A percentile compares a stretch with the other conserved stretches of the same genome.
Evolutionary conservation across 495 filamentous ascomycete genomes (phyloP).

Genomic region (Aspergillus bertholletiae): DNA sequence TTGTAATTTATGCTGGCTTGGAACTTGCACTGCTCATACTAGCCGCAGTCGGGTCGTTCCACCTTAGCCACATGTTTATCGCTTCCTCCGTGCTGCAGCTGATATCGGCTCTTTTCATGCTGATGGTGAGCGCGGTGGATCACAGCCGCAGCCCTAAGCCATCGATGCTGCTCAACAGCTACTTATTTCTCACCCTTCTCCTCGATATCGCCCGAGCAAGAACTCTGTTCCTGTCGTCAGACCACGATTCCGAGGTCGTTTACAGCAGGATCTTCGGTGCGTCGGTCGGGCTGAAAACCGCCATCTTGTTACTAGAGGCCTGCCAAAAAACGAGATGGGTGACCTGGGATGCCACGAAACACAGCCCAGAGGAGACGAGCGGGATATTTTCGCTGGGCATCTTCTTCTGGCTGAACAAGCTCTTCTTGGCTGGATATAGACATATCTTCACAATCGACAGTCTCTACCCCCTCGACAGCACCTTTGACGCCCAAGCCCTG

Average conservation of each 20-base stretch:
- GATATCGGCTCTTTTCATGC: constrained; percentile 27
- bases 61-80: constrained; percentile 21
- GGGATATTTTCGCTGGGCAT: constrained; percentile 34
- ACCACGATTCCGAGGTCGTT: constrained; percentile 3
- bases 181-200: constrained; percentile 36
- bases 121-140: constrained; percentile 27
- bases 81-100: constrained; percentile 28
- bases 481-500: constrained; percentile 18
- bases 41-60: constrained; percentile 18
- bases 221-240: constrained; percentile 36
- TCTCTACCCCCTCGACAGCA: constrained; percentile 26
- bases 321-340: constrained; percentile 3
- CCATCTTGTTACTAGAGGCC: constrained; percentile 22
- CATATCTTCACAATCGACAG: constrained; percentile 27
- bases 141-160: constrained; percentile 34
- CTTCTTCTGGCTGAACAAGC: constrained; percentile 43
- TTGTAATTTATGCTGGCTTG: constrained; percentile 25
- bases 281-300: constrained; percentile 32
- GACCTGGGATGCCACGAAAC: not conserved
- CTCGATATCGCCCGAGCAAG: constrained; percentile 38
- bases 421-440: constrained; percentile 34
- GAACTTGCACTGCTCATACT: constrained; percentile 32
- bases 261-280: constrained; percentile 37
- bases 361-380: constrained; percentile 42
- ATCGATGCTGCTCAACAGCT: constrained; percentile 36